Percentiles rank a stretch among this genome's conserved stretches.
Evolutionary conservation across 2,329 filamentous ascomycete genomes (phyloP).

Genomic region (Tricladium varicosporioides): DNA sequence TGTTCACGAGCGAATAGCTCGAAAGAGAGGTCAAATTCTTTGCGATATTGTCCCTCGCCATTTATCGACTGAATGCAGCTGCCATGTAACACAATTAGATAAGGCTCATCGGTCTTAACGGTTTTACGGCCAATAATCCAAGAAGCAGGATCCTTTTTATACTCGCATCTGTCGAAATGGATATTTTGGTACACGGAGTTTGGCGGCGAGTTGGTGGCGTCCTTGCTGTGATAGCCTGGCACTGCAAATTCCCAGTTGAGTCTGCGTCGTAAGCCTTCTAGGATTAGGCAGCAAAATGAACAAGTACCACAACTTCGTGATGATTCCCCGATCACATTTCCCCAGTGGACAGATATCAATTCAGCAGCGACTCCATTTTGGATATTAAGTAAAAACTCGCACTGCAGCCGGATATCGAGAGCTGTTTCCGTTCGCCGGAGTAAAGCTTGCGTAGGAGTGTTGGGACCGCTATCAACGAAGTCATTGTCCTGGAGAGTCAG

Average conservation of each 20-base stretch:
- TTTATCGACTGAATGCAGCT: neutral
- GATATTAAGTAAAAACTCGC: no score
- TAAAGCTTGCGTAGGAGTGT: no score
- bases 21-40: slow-evolving; percentile 6
- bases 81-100: neutral
- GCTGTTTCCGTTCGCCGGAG: no score
- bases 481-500: no score
- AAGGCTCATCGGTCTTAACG: neutral
- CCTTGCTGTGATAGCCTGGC: neutral
- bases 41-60: neutral
- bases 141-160: neutral
- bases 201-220: neutral
- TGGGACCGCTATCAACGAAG: no score
- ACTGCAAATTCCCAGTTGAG: neutral
- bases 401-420: no score
- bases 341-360: no score
- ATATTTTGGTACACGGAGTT: neutral
- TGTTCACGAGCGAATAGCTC: slow-evolving; percentile 13
- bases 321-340: no score
- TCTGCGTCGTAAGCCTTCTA: neutral
- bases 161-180: neutral
- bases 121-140: neutral
- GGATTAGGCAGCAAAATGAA: slow-evolving; percentile 1
- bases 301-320: neutral
- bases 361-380: no score